Base-by-base conservation (phyloP, 2,329 filamentous ascomycete species). In the Fusarium tjaetaba region DNA sequence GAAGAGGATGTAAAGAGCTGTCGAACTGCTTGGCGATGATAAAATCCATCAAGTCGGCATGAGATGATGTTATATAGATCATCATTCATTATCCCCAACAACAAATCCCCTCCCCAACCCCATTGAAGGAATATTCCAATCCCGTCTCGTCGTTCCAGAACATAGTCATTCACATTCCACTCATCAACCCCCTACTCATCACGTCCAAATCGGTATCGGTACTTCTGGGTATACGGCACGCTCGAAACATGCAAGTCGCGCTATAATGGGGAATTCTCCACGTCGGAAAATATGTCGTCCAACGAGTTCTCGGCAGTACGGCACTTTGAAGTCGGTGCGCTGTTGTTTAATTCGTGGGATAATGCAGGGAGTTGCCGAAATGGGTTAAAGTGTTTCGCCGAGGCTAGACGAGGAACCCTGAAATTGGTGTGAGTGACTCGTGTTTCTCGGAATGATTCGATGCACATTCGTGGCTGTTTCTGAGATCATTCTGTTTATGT, bases 61-160 rank as follows among this genome's bases (percentile, higher is more conserved):
- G 16, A 20, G 6, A 16, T 53, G 32, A 38, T 26, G n/a, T 15
- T 53, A 22, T 53, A 53, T 53, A 38, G 0, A 22, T 22, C 6
- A 36, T 20, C 16, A 8, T 8, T 13, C 16, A 26, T 24, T 8
- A 7, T 20, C 5, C 2, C 7, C 9, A 16, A 38, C 9, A 3
- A 5, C 49, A 52, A 52, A 6, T 3, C 0, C 7, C 11, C 2
- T 26, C 18, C n/a, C 1, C 0, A 1, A 7, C 4, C 32, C 16
- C 9, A 52, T 36, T 36, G 32, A 38, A 53, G 49, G 49, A 38
- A 53, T 38, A 53, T 53, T 53, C 49, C 5, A 38, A 53, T 22
- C 38, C 32, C 49, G 24, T 36, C n/a, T 38, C 18, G 13, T 16
- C 13, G 49, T 53, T 14, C n/a, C 18, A 26, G 2, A 22, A 53